Percentiles rank a stretch among this genome's conserved stretches.
Evolutionary conservation across 306 rosid species (phyloP).

Genomic region (Vicia villosa): DNA sequence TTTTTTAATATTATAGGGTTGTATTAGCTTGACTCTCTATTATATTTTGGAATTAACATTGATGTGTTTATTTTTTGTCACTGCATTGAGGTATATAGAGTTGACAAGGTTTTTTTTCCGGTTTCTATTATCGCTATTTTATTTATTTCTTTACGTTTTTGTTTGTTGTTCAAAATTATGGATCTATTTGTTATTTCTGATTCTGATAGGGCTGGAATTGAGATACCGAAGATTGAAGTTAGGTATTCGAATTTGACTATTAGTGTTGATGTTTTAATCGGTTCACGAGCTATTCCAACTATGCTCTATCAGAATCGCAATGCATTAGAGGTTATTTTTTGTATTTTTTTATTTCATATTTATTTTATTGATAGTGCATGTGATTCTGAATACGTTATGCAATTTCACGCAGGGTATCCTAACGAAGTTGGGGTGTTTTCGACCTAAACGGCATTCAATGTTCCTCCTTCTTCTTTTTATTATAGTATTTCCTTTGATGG

Average conservation of each 20-base stretch:
- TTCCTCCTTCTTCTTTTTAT: background rate
- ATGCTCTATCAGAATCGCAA: slow-evolving; percentile 57
- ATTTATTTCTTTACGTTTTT: background rate
- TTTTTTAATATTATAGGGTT: too few species aligned
- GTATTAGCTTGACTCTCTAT: too few species aligned
- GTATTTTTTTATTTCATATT: background rate
- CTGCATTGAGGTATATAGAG: too few species aligned
- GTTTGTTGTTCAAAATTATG: background rate
- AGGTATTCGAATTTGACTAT: slow-evolving; percentile 58
- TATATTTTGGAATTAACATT: too few species aligned
- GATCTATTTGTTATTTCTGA: slow-evolving; percentile 24
- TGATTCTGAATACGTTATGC: background rate
- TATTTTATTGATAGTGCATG: background rate
- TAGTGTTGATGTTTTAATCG: slow-evolving; percentile 60
- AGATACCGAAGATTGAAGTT: slow-evolving; percentile 67
- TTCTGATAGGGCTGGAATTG: slow-evolving; percentile 60
- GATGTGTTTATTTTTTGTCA: too few species aligned
- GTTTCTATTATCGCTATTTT: background rate
- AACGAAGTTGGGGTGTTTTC: too few species aligned
- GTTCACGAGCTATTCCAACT: slow-evolving; percentile 80
- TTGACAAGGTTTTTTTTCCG: slow-evolving; percentile 23
- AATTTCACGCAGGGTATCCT: too few species aligned
- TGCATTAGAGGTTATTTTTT: slow-evolving; percentile 53
- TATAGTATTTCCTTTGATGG: background rate
- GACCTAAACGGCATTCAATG: slow-evolving; percentile 48